These are phyloP conservation scores for Bruguiera gymnorhiza DNA, from an alignment of 345 rosid species.

Conservation along the genomic window DNA sequence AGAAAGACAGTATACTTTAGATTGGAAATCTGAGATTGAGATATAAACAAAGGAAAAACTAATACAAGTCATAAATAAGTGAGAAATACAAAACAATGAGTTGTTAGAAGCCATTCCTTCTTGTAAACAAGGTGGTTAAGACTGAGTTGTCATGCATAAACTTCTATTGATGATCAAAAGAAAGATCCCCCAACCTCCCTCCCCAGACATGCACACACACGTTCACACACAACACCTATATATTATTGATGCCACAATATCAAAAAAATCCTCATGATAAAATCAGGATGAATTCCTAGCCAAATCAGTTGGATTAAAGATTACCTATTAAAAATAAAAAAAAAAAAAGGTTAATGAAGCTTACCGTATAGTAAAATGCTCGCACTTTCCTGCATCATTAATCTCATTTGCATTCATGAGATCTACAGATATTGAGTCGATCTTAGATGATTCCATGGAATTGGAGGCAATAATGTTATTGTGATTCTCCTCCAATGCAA, in stretches of 20 bases:
- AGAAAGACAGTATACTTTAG: no score
- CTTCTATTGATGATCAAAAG: background rate
- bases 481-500: conserved; percentile 26
- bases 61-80: background rate
- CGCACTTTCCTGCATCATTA: conserved; percentile 40
- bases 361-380: conserved; percentile 74
- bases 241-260: no score
- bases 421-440: conserved; percentile 56
- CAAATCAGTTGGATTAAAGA: background rate
- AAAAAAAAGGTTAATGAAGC: conserved; percentile 4
- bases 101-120: background rate
- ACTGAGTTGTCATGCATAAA: background rate
- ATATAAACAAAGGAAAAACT: background rate
- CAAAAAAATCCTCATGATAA: no score
- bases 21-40: background rate
- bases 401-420: conserved; percentile 36
- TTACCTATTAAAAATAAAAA: background rate
- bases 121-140: background rate
- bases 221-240: no score
- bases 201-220: no score
- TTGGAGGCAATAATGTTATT: conserved; percentile 27
- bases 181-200: background rate
- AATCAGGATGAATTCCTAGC: no score
- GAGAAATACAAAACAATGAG: background rate
- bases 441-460: conserved; percentile 47